phyloP scores from a whole-genome alignment of 331 rosid genomes.

The Pyracantha coccinea region DNA sequence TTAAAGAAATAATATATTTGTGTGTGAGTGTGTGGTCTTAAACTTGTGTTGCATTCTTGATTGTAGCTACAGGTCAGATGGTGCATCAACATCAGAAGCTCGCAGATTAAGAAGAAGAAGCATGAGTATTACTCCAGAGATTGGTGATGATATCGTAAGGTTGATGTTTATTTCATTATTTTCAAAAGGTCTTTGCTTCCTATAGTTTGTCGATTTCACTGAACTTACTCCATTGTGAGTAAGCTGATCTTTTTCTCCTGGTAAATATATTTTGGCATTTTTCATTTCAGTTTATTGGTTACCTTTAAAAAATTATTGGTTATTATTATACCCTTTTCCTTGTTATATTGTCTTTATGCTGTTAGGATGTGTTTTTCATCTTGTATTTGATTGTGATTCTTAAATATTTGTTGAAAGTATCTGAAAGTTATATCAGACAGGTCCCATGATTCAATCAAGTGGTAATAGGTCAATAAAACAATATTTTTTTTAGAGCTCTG shows the following conservation, averaged over 20 bases:
- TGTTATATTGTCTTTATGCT: not conserved
- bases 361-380: not conserved
- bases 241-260: not conserved
- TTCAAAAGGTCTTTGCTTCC: slow-evolving; percentile 7
- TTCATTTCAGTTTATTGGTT: not conserved
- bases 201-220: not conserved
- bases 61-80: slow-evolving; percentile 64
- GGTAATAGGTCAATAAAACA: not conserved
- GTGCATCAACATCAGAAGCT: slow-evolving; percentile 71
- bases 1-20: not conserved
- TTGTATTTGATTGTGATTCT: not conserved
- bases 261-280: not conserved
- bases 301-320: not conserved
- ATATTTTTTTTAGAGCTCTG: too few relatives aligned
- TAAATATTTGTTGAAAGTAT: not conserved
- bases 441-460: not conserved
- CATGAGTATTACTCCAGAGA: slow-evolving; percentile 97
- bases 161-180: slow-evolving; percentile 32
- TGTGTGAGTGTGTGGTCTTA: not conserved
- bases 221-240: not conserved
- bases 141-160: slow-evolving; percentile 99
- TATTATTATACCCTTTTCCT: not conserved
- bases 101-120: slow-evolving; percentile 94
- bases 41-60: not conserved
- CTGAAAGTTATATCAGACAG: not conserved